Evolutionary conservation across 2,329 filamentous ascomycete genomes (phyloP).

Genomic region (Cercospora zeina): DNA sequence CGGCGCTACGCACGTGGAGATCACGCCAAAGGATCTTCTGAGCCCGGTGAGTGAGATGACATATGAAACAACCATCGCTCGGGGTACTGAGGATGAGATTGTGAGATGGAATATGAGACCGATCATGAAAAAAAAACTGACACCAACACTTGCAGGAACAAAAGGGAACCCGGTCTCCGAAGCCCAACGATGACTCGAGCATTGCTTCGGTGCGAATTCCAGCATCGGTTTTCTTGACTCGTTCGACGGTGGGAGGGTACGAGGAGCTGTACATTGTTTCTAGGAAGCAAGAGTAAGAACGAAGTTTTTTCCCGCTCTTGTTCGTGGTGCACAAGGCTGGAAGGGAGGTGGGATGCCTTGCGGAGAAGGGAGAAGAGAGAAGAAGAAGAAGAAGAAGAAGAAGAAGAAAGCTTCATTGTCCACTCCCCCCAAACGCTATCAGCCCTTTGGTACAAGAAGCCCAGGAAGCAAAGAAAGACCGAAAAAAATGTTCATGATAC

Average conservation of each 20-base stretch:
- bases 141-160: constrained; percentile 1
- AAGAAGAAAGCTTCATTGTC: too few relatives aligned
- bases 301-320: too few relatives aligned
- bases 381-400: too few relatives aligned
- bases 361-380: too few relatives aligned
- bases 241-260: constrained; percentile 5
- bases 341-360: too few relatives aligned
- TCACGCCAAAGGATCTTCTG: constrained; percentile 3
- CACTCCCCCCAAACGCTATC: neutral
- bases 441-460: neutral
- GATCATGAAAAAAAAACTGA: too few relatives aligned
- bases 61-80: too few relatives aligned
- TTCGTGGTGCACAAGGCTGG: neutral
- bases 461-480: neutral
- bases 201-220: constrained; percentile 8
- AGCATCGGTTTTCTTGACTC: neutral
- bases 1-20: constrained; percentile 6
- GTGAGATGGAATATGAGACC: too few relatives aligned
- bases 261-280: constrained; percentile 10
- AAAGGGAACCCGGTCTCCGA: neutral
- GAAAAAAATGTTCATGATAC: neutral
- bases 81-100: too few relatives aligned
- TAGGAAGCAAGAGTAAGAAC: constrained; percentile 6
- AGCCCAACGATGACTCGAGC: constrained; percentile 9
- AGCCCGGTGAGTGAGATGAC: constrained; percentile 1